Base-by-base conservation (phyloP, 306 rosid genomes). In the Prunus dulcis region DNA sequence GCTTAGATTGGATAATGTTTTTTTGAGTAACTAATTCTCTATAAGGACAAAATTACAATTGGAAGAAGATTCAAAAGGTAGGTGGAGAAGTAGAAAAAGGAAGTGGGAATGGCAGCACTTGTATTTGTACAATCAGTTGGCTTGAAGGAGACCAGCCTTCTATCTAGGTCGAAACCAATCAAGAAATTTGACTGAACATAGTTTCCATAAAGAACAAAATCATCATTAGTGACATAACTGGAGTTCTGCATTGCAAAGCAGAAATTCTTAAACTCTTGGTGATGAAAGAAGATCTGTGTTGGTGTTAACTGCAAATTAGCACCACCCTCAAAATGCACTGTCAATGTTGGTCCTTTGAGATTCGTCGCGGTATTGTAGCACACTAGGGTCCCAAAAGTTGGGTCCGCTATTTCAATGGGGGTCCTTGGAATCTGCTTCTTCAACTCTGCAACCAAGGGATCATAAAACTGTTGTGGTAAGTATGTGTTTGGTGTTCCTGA, bases 401-500 rank as follows among this genome's bases (percentile, higher is more conserved):
- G 60, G 49, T 87, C 93, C 68, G 66, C 82, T 52, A 78, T 82
- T 52, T 69, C 83, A 73, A 73, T 45, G 3, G 89, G 91, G n/a
- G 51, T 1, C 77, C 83, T 5, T 6, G 20, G 61, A 78, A 80
- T 80, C 46, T 87, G 87, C 9, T 72, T 76, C 76, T 73, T 76
- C 72, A 89, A 43, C 67, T 89, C 91, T 34, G 69, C 84, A 0
- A 78, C 86, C 76, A 89, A 32, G 18, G 72, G 74, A 22, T 83
- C 73, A 43, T 85, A 85, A 28, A 87, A 73, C 12, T 83, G 89
- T 67, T 82, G 82, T 27, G 91, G 91, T 53, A 89, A 25, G 56
- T 81, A 67, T 18, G 84, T 85, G 30, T 89, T 73, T 15, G 91
- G 93, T 65, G 93, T 85, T 19, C 91, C 91, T 22, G 88, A 89